phyloP scores from a whole-genome alignment of 805 yeast species.

The Cyberlindnera euphorbiiphila region DNA sequence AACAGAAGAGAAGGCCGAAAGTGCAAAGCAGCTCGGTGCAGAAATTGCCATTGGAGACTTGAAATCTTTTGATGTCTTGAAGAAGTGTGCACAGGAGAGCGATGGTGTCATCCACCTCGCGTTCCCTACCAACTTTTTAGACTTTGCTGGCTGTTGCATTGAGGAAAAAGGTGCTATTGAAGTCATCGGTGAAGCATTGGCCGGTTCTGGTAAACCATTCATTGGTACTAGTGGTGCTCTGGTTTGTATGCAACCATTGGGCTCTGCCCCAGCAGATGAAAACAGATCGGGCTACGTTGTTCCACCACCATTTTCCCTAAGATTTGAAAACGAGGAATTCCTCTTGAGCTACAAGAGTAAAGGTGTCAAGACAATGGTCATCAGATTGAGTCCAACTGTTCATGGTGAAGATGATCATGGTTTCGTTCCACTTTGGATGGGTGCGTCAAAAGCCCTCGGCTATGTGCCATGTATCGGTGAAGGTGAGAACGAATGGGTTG shows the following conservation, averaged over 20 bases:
- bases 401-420: conserved; percentile 32
- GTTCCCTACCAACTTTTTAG: conserved; percentile 31
- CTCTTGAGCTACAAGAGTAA: conserved; percentile 18
- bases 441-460: conserved; percentile 30
- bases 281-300: not conserved
- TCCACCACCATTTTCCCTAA: not conserved
- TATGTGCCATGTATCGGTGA: conserved; percentile 34
- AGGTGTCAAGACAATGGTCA: conserved; percentile 26
- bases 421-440: conserved; percentile 25
- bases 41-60: conserved; percentile 22
- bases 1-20: conserved; percentile 29
- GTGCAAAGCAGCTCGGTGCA: conserved; percentile 24
- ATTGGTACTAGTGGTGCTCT: conserved; percentile 27
- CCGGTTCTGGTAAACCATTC: conserved; percentile 30
- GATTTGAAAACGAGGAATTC: conserved; percentile 19
- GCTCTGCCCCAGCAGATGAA: conserved; percentile 12
- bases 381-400: conserved; percentile 32
- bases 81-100: conserved; percentile 27
- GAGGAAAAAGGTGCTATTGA: conserved; percentile 29
- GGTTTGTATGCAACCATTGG: conserved; percentile 5
- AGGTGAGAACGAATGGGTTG: conserved; percentile 32
- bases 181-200: conserved; percentile 28
- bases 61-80: conserved; percentile 27
- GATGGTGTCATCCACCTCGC: conserved; percentile 38
- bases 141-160: conserved; percentile 17